A percentile compares a stretch with the other conserved stretches of the same genome.
Conservation (phyloP, 1,284 basidiomycete genomes). For the Irpex sp. region DNA sequence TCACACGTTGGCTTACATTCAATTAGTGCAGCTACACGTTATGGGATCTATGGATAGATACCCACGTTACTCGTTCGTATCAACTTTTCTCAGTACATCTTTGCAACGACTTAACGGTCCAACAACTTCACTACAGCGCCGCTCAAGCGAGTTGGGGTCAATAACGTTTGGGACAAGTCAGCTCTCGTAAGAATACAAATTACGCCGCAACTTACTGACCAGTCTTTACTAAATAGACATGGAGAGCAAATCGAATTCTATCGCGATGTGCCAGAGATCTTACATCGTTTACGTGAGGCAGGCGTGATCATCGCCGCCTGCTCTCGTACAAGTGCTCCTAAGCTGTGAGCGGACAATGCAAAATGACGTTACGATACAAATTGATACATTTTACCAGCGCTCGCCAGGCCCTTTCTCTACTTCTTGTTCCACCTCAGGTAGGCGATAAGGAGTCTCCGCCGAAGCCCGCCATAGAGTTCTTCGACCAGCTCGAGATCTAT, state of each 20-base stretch:
- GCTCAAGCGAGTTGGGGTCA: constrained; percentile 55
- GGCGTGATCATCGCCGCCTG: constrained; percentile 69
- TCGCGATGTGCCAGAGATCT: constrained; percentile 71
- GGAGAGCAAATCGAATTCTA: constrained; percentile 66
- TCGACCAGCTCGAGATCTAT: constrained; percentile 84
- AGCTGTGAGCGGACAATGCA: constrained; percentile 50
- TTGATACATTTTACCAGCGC: constrained; percentile 45
- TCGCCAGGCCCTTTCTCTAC: constrained; percentile 65
- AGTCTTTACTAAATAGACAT: constrained; percentile 35
- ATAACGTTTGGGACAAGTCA: constrained; percentile 61
- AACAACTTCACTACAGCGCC: constrained; percentile 43
- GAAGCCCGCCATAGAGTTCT: constrained; percentile 60
- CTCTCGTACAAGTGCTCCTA: constrained; percentile 69
- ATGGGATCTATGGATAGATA: constrained; percentile 85
- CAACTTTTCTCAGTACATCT: constrained; percentile 15
- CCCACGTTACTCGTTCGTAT: constrained; percentile 49
- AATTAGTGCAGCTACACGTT: constrained; percentile 62
- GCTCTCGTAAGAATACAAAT: constrained; percentile 7
- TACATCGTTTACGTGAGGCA: constrained; percentile 55
- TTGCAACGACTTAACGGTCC: background rate
- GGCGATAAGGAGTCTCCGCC: constrained; percentile 35
- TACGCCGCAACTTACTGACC: background rate
- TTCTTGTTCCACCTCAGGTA: constrained; percentile 55
- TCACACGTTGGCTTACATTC: background rate
- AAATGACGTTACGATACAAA: background rate